Conservation (phyloP, 352 stramenopile species). For the Poterioochromonas sp. region DNA sequence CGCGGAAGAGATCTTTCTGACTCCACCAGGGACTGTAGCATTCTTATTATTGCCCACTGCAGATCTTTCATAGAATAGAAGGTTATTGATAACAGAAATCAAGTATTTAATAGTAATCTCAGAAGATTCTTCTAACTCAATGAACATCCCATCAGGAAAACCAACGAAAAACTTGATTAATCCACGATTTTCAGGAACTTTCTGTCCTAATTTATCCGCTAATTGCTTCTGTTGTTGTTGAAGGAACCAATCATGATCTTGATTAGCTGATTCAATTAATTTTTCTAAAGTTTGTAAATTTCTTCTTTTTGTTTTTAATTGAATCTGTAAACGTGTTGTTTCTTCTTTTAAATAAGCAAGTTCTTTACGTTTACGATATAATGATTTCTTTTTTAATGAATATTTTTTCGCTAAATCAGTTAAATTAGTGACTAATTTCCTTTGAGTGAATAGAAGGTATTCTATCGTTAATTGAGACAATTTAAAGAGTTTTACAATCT, state of each 20-base stretch:
- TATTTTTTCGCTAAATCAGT: slow-evolving; percentile 37
- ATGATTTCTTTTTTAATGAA: slow-evolving; percentile 13
- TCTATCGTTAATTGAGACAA: slow-evolving; percentile 56
- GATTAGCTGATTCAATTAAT: not conserved
- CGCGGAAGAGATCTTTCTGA: not conserved
- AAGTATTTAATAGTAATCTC: not conserved
- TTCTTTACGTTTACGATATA: slow-evolving; percentile 25
- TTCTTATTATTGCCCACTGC: not conserved
- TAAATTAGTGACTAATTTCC: slow-evolving; percentile 50
- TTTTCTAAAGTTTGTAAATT: slow-evolving; percentile 7
- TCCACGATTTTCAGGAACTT: not conserved
- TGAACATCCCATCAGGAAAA: slow-evolving; percentile 1
- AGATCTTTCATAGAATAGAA: too few species aligned
- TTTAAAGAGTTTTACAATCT: slow-evolving; percentile 55
- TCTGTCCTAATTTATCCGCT: not conserved
- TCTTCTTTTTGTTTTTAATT: not conserved
- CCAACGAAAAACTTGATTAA: slow-evolving; percentile 1
- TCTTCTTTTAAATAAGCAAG: not conserved
- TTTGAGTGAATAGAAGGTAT: slow-evolving; percentile 54
- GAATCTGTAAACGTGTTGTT: not conserved
- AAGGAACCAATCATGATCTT: not conserved
- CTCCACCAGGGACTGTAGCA: not conserved
- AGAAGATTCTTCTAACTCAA: not conserved
- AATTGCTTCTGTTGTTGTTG: not conserved
- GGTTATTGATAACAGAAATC: not conserved